A percentile compares a stretch with the other conserved stretches of the same genome.
These are phyloP conservation scores for Conticribra weissflogii DNA, from an alignment of 108 stramenopile genomes.

Conservation along the genomic window DNA sequence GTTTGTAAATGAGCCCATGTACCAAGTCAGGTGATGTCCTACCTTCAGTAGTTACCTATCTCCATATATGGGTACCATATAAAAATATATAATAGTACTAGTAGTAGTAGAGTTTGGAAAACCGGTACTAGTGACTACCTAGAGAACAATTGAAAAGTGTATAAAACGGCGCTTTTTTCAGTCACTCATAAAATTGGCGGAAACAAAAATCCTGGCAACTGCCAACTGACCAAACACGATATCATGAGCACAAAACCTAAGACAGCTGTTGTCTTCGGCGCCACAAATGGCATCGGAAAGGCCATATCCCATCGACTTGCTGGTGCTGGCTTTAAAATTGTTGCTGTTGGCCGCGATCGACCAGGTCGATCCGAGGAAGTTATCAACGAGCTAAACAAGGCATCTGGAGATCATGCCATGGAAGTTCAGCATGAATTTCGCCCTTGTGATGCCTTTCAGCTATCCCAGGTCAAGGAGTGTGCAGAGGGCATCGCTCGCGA, in stretches of 20 bases:
- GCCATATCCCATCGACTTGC: constrained; percentile 50
- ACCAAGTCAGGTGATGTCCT: no score
- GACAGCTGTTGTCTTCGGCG: constrained; percentile 58
- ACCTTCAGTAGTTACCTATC: no score
- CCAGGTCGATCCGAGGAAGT: constrained; percentile 28
- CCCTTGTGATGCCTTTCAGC: constrained; percentile 50
- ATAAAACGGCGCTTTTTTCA: not conserved
- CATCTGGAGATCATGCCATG: not conserved
- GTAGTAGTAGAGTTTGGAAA: no score
- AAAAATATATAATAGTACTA: no score
- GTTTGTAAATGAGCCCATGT: no score
- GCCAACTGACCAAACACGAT: no score
- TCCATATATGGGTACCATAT: no score
- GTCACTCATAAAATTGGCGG: no score
- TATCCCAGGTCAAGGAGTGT: constrained; percentile 44
- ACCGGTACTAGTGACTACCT: no score
- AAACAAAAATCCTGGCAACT: not conserved
- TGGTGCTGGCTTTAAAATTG: constrained; percentile 35
- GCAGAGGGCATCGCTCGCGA: constrained; percentile 35
- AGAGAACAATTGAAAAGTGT: no score
- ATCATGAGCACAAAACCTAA: constrained; percentile 8
- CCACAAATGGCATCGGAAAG: constrained; percentile 62
- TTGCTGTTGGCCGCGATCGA: constrained; percentile 48
- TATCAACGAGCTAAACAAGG: constrained; percentile 19
- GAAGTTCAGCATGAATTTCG: constrained; percentile 37